Base-by-base conservation (phyloP, 2,329 filamentous ascomycete species). In the Emericellopsis cladophorae region DNA sequence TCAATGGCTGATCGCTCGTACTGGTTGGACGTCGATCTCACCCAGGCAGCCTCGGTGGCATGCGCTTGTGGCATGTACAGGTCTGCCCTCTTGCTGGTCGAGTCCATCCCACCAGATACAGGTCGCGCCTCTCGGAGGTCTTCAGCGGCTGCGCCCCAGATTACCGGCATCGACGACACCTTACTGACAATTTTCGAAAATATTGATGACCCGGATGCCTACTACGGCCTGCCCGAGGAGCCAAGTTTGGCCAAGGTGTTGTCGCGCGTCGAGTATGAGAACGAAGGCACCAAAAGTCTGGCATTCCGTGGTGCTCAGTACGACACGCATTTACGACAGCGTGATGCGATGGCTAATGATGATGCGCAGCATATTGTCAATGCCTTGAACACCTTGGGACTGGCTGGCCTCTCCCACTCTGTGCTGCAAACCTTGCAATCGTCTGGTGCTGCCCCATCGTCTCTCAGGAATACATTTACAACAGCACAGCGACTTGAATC, bases 161-260 rank as follows among this genome's bases (percentile, higher is more conserved):
- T 4, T 9, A 55, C 67, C 37, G 64, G 79, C 22, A 74, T 84
- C 7, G 70, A 74, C 4, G 76, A 84, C 24, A 68, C 93, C 1
- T 66, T 96, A 11, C 70, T 95, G 36, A 68, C 74, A 1, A 89
- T 98, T 3, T 98, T 92, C 56, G 83, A 86, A 54, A 90, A 86
- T 45, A 84, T 98, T 37, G 89, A 95, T 54, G 93, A 99, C 52
- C 90, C 89, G 2, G 92, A 99, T 57, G 82, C 88, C 1, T 98
- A 94, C 57, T 98, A 98, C 54, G 93, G 92, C 4, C 72, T 95
- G 7, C 76, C 85, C 34, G 84, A 93, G 57, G 76, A 76, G 33
- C 75, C 87, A 7, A 88, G 79, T 43, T 63, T 98, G 14, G 68
- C 74, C 14, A 86, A 82, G 10, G 82, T 96, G 1, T 67, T 96